Base-by-base conservation (phyloP, 257 asterid genomes). In the Sherardia arvensis region DNA sequence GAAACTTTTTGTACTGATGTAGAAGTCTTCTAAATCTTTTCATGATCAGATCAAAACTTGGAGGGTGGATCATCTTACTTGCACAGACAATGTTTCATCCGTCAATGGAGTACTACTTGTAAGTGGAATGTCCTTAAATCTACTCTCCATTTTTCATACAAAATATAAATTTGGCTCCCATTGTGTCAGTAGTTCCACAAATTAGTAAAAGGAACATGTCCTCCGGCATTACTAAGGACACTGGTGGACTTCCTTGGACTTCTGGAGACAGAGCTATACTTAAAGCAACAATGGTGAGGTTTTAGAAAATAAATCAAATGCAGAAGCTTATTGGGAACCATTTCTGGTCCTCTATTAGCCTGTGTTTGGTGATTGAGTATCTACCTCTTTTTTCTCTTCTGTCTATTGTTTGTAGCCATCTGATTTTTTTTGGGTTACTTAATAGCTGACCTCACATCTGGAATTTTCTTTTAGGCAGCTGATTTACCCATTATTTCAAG, bases 401-500 rank as follows among this genome's bases (percentile, higher is more conserved):
- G 15, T 25, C 48, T 8, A 1, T 55, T 21, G 28, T 43, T 38
- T 43, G 12, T 1, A 9, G 8, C 30, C 48, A n/a, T 38, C 17
- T 57, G 27, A 30, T 25, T 29, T 59, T 69, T 21, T 36, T 58
- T 10, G n/a, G 28, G 30, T 48, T 21, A 17, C 60, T 62, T 57
- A 23, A 49, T 21, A 40, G 74, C 64, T 29, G 21, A 21, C 69
- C 72, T 68, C 54, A 62, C 49, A 65, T 33, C 7, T 71, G 54
- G 34, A 34, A 55, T 69, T 72, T 66, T 51, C 66, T 15, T 62
- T 23, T 62, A 86, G 96, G 89, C 49, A 59, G 73, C 63, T 62
- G 74, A 62, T 65, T 71, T 70, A 22, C 79, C 87, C 47, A 66
- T 69, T 76, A 71, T 79, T 67, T 71, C 70, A 68, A 68, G 38